Evolutionary conservation across 805 yeast species (phyloP), one percentile per base, ranked within the genome.

Genomic region (Scheffersomyces ergatensis): DNA sequence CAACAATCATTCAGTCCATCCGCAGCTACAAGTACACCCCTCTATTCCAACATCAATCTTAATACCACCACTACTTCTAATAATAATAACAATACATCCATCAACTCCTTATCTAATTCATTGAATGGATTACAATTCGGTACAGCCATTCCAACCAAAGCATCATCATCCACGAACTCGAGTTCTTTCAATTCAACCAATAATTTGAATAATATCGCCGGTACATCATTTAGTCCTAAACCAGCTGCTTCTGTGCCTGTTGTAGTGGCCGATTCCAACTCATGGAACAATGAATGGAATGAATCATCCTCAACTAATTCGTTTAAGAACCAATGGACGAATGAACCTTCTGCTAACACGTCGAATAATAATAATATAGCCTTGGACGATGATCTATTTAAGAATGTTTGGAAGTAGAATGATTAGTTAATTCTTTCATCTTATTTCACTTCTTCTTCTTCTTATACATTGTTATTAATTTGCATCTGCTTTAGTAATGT

Each of bases 301-400:
- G 63, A 60, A 43, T 47, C 55, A 30, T 40, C 57, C 34, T 33
- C 50, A 17, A 26, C 43, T 3, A n/a, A n/a, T n/a, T 37, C 44
- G 18, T 14, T 23, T 9, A 18, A 36, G 3, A 40, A 36, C 30
- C 41, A 33, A 30, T 37, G 45, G 43, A n/a, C n/a, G n/a, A 20
- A 32, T 32, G 16, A 21, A 20, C 25, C 25, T 20, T 23, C 35
- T 34, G 42, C 19, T 29, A 42, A 38, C 14, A 24, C 9, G n/a
- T 18, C 36, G 2, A 40, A 34, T n/a, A 9, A 23, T 3, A 42
- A 40, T 21, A 34, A 19, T 15, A 13, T 25, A 13, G 48, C 48
- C 9, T 54, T 78, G 37, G 85, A 82, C 45, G 85, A 80, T 53
- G 88, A 83, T 40, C 62, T 82, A 46, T 82, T 81, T 65, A 82